phyloP scores from a whole-genome alignment of 2,329 filamentous ascomycete genomes.

The Stachybotrys elegans region DNA sequence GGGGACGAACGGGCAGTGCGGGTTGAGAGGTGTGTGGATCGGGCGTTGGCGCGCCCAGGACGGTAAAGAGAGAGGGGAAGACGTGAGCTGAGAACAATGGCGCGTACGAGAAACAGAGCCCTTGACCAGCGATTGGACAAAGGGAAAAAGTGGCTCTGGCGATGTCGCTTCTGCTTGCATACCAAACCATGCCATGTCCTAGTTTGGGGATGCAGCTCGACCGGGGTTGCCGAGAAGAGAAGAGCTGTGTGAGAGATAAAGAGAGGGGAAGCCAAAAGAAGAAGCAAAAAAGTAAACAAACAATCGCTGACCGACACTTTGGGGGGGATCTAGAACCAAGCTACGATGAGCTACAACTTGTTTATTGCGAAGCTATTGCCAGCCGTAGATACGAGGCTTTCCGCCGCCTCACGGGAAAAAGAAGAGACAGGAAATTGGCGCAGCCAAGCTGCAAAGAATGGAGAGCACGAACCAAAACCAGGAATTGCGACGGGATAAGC shows the following conservation, averaged over 20 bases:
- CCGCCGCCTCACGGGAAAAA: too few relatives aligned
- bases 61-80: neutral
- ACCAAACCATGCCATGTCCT: neutral
- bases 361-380: too few relatives aligned
- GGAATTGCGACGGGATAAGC: too few relatives aligned
- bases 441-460: too few relatives aligned
- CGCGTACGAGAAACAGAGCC: neutral
- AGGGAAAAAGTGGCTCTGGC: neutral
- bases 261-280: too few relatives aligned
- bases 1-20: neutral
- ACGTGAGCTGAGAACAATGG: conserved; percentile 1
- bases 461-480: too few relatives aligned
- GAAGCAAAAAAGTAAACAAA: conserved; percentile 1
- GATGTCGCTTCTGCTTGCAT: neutral
- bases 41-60: neutral
- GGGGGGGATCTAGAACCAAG: too few relatives aligned
- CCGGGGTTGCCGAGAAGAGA: neutral
- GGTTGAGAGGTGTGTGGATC: neutral
- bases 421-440: too few relatives aligned
- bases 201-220: neutral
- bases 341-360: too few relatives aligned
- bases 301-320: neutral
- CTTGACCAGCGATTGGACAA: neutral
- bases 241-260: too few relatives aligned
- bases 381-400: too few relatives aligned